A percentile compares a stretch with the other conserved stretches of the same genome.
phyloP scores from a whole-genome alignment of 306 rosid species.

The Pueraria montana region DNA sequence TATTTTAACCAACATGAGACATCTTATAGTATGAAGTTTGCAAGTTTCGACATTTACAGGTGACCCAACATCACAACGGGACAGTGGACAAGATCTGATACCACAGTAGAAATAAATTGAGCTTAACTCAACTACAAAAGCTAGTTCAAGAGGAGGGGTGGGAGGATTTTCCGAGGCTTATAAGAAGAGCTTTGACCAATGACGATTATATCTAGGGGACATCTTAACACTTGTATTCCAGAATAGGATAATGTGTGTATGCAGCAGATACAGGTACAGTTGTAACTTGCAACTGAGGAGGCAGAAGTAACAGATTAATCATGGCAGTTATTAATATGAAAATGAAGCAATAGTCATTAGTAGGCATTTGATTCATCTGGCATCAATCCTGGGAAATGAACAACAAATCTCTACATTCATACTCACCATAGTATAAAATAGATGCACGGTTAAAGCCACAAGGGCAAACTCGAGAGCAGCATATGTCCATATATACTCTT shows the following conservation, averaged over 20 bases:
- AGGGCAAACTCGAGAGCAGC: slow-evolving; percentile 98
- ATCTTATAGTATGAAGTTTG: background rate
- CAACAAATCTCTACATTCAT: slow-evolving; percentile 21
- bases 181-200: background rate
- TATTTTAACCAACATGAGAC: too few relatives aligned
- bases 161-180: background rate
- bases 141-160: background rate
- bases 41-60: background rate
- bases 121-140: background rate
- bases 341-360: background rate
- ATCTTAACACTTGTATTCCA: background rate
- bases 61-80: background rate
- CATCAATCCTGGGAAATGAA: slow-evolving; percentile 28
- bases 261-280: background rate
- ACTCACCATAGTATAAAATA: slow-evolving; percentile 81
- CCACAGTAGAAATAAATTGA: background rate
- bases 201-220: background rate
- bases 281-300: slow-evolving; percentile 1
- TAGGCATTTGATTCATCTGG: slow-evolving; percentile 6
- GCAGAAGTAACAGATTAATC: background rate
- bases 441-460: slow-evolving; percentile 79
- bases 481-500: slow-evolving; percentile 95
- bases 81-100: background rate
- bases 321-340: background rate
- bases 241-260: slow-evolving; percentile 3